These are phyloP conservation scores for Penicillium brasilianum DNA, from an alignment of 2,329 filamentous ascomycete genomes.

Conservation along the genomic window DNA sequence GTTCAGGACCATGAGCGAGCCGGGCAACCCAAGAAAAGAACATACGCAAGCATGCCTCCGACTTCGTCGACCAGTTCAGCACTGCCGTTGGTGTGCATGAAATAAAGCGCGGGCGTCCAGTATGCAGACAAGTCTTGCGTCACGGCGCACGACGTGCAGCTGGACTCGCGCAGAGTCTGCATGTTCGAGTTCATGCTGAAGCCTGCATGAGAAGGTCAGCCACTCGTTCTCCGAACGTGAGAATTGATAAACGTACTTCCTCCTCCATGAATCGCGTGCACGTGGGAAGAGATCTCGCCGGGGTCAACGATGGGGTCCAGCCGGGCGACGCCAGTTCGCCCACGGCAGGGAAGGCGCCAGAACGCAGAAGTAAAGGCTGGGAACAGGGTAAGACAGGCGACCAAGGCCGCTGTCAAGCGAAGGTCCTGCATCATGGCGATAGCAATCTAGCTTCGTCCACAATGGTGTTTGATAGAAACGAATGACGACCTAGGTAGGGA, in stretches of 20 bases:
- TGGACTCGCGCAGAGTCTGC: slow-evolving; percentile 61
- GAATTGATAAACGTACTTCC: slow-evolving; percentile 64
- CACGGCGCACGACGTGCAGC: slow-evolving; percentile 82
- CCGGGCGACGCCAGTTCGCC: slow-evolving; percentile 69
- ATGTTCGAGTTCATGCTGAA: slow-evolving; percentile 66
- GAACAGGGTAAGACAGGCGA: slow-evolving; percentile 38
- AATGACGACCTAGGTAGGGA: slow-evolving; percentile 18
- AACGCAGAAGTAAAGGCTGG: slow-evolving; percentile 65
- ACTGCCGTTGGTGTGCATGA: slow-evolving; percentile 69
- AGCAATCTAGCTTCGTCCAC: slow-evolving; percentile 21
- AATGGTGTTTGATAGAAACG: slow-evolving; percentile 14
- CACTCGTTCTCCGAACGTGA: background rate
- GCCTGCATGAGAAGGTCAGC: slow-evolving; percentile 53
- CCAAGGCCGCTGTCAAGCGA: slow-evolving; percentile 25
- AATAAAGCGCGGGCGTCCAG: slow-evolving; percentile 82
- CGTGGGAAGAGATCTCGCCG: slow-evolving; percentile 65
- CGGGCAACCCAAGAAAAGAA: slow-evolving; percentile 33
- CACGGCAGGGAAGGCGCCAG: slow-evolving; percentile 87
- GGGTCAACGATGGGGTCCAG: slow-evolving; percentile 77
- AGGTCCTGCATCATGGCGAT: slow-evolving; percentile 28
- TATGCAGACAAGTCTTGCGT: slow-evolving; percentile 85
- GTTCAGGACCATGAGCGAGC: slow-evolving; percentile 9
- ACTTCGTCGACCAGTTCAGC: slow-evolving; percentile 73
- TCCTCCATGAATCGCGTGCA: slow-evolving; percentile 77
- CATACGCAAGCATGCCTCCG: slow-evolving; percentile 84